Evolutionary conservation across 2,329 filamentous ascomycete species (phyloP).

Genomic region (Trichocomaceae sp.): DNA sequence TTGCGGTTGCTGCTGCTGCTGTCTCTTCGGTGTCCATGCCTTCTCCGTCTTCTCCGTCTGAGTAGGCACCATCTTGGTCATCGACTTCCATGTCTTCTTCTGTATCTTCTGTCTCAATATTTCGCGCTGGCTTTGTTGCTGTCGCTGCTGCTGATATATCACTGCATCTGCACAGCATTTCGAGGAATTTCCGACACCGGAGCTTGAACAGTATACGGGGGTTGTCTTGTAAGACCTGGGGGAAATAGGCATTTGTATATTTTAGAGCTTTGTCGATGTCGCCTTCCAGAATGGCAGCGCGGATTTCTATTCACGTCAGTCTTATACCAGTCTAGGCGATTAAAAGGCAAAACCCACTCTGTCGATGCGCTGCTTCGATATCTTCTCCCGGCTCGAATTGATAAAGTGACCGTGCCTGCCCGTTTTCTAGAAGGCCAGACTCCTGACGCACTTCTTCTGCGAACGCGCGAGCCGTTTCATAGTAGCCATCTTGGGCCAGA

Average conservation of each 20-base stretch:
- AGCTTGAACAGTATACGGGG: constrained; percentile 82
- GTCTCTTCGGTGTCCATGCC: constrained; percentile 51
- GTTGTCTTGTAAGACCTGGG: constrained; percentile 70
- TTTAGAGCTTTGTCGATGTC: constrained; percentile 89
- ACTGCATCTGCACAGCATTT: constrained; percentile 75
- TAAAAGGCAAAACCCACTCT: constrained; percentile 59
- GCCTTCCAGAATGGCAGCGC: constrained; percentile 78
- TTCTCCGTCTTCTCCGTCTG: constrained; percentile 41
- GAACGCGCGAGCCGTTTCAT: constrained; percentile 87
- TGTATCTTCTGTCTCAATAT: constrained; percentile 34
- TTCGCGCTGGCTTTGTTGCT: constrained; percentile 33
- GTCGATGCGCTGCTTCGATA: constrained; percentile 75
- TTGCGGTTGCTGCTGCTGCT: constrained; percentile 16
- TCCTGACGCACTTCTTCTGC: constrained; percentile 71
- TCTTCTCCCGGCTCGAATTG: constrained; percentile 69
- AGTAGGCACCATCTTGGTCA: constrained; percentile 35
- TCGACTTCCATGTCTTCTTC: constrained; percentile 51
- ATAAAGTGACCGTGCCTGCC: constrained; percentile 46
- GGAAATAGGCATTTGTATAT: constrained; percentile 70
- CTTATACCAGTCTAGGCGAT: background rate
- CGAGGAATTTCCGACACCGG: constrained; percentile 85
- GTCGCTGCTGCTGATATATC: constrained; percentile 46
- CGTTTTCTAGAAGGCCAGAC: constrained; percentile 60
- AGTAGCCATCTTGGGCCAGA: constrained; percentile 87
- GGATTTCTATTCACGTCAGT: constrained; percentile 50